Evolutionary conservation across 192 early-diverging fungal genomes (phyloP).

Genomic region (Podila epicladia): DNA sequence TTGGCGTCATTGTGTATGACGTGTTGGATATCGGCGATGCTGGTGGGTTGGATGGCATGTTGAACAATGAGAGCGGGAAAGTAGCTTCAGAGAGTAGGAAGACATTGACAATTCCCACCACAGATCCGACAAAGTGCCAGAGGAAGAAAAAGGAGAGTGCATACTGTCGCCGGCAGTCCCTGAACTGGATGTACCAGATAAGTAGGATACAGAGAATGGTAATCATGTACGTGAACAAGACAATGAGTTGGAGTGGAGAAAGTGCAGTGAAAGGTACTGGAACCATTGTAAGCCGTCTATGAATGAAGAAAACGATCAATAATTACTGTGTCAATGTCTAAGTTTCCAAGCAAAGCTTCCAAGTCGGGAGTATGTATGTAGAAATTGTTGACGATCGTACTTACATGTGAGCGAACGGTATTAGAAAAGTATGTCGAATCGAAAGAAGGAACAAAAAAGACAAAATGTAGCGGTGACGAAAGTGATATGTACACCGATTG

Average conservation of each 20-base stretch:
- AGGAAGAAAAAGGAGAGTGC: conserved; percentile 28
- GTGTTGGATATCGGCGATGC: background rate
- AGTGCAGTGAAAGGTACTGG: background rate
- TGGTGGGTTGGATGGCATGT: background rate
- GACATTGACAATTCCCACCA: conserved; percentile 5
- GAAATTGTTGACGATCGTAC: too few relatives aligned
- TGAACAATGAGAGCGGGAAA: background rate
- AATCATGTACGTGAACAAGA: background rate
- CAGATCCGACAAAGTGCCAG: conserved; percentile 17
- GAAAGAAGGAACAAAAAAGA: too few relatives aligned
- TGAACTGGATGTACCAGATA: conserved; percentile 19
- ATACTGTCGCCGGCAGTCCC: conserved; percentile 16
- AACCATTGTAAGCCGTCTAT: background rate
- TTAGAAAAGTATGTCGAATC: too few relatives aligned
- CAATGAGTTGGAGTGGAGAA: background rate
- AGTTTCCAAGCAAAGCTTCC: too few relatives aligned
- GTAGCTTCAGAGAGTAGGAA: background rate
- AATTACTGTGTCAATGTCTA: too few relatives aligned
- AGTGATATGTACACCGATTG: too few relatives aligned
- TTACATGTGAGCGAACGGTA: too few relatives aligned
- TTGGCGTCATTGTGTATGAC: background rate
- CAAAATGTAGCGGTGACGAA: too few relatives aligned
- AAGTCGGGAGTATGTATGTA: too few relatives aligned
- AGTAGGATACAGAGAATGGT: background rate
- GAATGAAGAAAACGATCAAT: background rate